phyloP scores from a whole-genome alignment of 805 yeast species.

The Kregervanrija pseudodelftensis region DNA sequence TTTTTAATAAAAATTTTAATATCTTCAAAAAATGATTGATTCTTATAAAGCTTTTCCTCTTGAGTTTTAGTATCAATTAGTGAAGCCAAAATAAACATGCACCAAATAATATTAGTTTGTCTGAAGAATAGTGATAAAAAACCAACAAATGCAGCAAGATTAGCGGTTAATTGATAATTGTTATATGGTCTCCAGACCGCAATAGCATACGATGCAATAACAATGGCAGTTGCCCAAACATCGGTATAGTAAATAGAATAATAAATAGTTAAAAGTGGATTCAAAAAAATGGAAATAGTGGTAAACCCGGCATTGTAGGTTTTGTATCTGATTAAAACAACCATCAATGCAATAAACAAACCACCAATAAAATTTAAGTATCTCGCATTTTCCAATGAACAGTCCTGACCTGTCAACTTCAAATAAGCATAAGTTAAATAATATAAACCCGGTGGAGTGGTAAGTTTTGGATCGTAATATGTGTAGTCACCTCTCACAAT shows the following conservation, averaged over 20 bases:
- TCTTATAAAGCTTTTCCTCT: conserved; percentile 22
- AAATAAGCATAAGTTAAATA: conserved; percentile 34
- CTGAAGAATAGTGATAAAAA: conserved; percentile 65
- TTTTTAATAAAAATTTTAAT: conserved; percentile 19
- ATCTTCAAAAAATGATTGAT: conserved; percentile 25
- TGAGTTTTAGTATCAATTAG: conserved; percentile 45
- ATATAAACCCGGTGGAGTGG: conserved; percentile 95
- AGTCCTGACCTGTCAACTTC: conserved; percentile 22
- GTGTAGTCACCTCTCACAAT: conserved; percentile 56
- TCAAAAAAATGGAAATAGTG: conserved; percentile 33
- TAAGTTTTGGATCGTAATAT: conserved; percentile 84
- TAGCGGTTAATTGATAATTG: conserved; percentile 17
- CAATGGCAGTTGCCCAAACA: conserved; percentile 77
- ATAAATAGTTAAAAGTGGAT: conserved; percentile 70
- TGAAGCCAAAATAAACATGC: conserved; percentile 48
- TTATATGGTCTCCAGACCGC: conserved; percentile 28
- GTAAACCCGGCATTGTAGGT: conserved; percentile 12
- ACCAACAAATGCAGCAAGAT: conserved; percentile 47
- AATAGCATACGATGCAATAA: conserved; percentile 47
- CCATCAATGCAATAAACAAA: conserved; percentile 28
- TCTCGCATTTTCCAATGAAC: conserved; percentile 38
- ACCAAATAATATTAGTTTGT: conserved; percentile 91
- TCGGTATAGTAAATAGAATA: conserved; percentile 85
- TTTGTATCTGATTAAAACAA: conserved; percentile 11
- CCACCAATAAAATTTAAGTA: conserved; percentile 65